These are phyloP conservation scores for Candida manassasensis DNA, from an alignment of 805 yeast species.

Conservation along the genomic window DNA sequence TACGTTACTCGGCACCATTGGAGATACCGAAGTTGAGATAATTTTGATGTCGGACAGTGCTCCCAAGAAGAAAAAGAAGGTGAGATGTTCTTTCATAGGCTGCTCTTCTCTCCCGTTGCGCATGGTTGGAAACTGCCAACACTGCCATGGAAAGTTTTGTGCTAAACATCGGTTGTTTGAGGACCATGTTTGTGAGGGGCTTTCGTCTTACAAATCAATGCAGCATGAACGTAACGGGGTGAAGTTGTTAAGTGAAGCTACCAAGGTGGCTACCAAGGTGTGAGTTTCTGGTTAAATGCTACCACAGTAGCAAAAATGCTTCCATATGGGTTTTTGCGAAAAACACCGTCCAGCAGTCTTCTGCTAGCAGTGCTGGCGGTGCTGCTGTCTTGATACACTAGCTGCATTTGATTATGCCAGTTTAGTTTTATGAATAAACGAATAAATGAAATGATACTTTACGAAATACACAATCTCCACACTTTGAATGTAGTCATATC, in stretches of 20 bases:
- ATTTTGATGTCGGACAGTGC: constrained; percentile 14
- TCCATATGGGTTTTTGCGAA: no score
- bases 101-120: constrained; percentile 65
- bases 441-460: no score
- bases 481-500: no score
- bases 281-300: no score
- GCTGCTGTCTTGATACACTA: no score
- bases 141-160: constrained; percentile 81
- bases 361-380: no score
- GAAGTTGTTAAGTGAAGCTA: constrained; percentile 78
- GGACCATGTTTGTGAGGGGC: constrained; percentile 75
- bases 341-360: no score
- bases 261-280: no score
- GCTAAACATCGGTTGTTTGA: constrained; percentile 83
- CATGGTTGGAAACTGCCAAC: constrained; percentile 78
- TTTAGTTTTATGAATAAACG: no score
- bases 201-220: constrained; percentile 74
- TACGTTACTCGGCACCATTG: constrained; percentile 23
- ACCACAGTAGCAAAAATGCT: no score
- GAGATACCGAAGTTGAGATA: constrained; percentile 11
- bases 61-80: constrained; percentile 34
- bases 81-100: constrained; percentile 46
- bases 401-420: no score
- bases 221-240: constrained; percentile 82
- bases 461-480: no score